Evolutionary conservation across 768 basidiomycete genomes (phyloP), one percentile per base, ranked within the genome.

Genomic region (Pleurotus tuber-regium): DNA sequence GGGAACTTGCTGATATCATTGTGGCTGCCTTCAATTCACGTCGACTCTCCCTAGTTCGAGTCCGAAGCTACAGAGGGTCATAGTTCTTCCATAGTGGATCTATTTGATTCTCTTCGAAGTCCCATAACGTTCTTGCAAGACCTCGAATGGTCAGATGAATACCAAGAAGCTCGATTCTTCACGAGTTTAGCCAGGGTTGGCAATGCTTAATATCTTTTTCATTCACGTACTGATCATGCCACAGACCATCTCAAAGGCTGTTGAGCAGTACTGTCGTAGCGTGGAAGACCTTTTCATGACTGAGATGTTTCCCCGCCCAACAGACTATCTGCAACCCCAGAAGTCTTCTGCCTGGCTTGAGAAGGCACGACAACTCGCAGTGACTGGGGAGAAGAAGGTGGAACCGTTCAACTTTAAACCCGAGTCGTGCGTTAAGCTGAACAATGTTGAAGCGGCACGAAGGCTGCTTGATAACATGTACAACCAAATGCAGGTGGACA

Each of bases 81-180:
- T 61, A 96, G 92, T 59, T 94, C 95, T n/a, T 98, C 96, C 0
- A 95, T 99, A 50, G 86, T 94, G 19, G 97, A 99, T 67, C 76
- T 99, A 1, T 98, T 98, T 61, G 93, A 93, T 56, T 97, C 94
- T 2, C 76, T 98, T 50, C 83, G 91, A 44, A 93, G 90, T 59
- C 93, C 96, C 0, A 87, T 94, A 60, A 80, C 82, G 52, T 94
- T 97, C 69, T 68, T 99, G 39, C 81, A 91, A 65, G 89, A 90
- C 42, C 72, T 99, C 33, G 82, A 94, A 54, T 99, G 97, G 97
- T 84, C 87, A 9, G 92, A 98, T 62, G 82, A 84, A 43, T 89
- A 89, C 57, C 89, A 95, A 64, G 80, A 91, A 53, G 93, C 93
- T 3, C 77, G 86, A 40, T 99, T 98, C 68, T 88, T 91, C 61